Conservation (phyloP, 352 stramenopile genomes). For the Thalassiosira pacifica region DNA sequence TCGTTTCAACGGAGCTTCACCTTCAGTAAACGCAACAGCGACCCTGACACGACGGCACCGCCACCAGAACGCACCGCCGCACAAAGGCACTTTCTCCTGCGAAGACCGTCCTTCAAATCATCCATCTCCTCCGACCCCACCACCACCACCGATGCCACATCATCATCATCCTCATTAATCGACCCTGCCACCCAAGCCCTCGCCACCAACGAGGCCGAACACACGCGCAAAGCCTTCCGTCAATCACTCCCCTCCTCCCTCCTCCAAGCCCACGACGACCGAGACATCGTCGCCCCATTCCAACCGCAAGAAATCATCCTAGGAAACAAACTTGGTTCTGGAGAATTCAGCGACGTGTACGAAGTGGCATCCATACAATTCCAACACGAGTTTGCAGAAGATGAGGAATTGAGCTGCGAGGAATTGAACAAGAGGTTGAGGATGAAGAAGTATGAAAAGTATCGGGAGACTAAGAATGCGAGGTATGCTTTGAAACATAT, state of each 20-base stretch:
- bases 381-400: neutral
- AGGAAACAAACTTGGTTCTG: slow-evolving; percentile 68
- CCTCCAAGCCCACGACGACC: neutral
- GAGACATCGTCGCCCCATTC: slow-evolving; percentile 73
- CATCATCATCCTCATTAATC: no score
- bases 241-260: slow-evolving; percentile 23
- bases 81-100: no score
- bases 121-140: neutral
- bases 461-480: slow-evolving; percentile 20
- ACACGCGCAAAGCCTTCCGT: slow-evolving; percentile 19
- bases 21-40: no score
- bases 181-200: neutral
- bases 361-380: slow-evolving; percentile 57
- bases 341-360: slow-evolving; percentile 81
- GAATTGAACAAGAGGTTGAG: slow-evolving; percentile 17
- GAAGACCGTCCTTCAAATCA: no score
- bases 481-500: slow-evolving; percentile 50
- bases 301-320: slow-evolving; percentile 45
- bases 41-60: no score
- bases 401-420: slow-evolving; percentile 5
- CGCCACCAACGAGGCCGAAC: slow-evolving; percentile 8
- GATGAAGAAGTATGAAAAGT: slow-evolving; percentile 44
- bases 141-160: neutral
- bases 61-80: no score
- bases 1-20: no score